These are phyloP conservation scores for Lachancea sp. DNA, from an alignment of 805 yeast species.

Conservation along the genomic window DNA sequence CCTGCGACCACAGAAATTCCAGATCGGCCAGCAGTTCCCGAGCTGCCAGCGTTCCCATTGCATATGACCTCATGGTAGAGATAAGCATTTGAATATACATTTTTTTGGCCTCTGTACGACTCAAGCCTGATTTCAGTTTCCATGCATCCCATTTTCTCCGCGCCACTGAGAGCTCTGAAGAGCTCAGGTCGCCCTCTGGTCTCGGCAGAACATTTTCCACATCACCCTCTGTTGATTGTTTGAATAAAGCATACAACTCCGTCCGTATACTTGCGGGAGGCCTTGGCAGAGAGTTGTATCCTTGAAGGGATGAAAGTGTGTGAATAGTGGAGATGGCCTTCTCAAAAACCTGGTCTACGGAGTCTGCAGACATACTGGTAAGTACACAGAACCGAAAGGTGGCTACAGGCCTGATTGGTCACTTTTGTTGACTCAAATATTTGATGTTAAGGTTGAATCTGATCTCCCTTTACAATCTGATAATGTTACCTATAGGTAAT, in stretches of 20 bases:
- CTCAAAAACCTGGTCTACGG: constrained; percentile 64
- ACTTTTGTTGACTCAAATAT: not conserved
- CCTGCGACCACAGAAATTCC: constrained; percentile 70
- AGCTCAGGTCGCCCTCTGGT: constrained; percentile 45
- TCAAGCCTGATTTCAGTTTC: constrained; percentile 65
- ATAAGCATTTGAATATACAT: constrained; percentile 61
- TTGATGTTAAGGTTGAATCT: too few relatives aligned
- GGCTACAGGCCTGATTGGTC: not conserved
- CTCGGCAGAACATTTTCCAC: constrained; percentile 61
- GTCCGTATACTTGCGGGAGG: constrained; percentile 71
- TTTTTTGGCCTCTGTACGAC: constrained; percentile 66
- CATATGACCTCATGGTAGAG: constrained; percentile 65
- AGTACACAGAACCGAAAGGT: not conserved
- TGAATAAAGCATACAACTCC: constrained; percentile 71
- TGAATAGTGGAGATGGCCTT: constrained; percentile 77
- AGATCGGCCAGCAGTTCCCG: constrained; percentile 59
- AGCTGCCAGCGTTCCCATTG: constrained; percentile 61
- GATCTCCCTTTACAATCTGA: not conserved
- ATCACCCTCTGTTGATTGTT: constrained; percentile 86
- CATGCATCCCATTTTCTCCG: constrained; percentile 81
- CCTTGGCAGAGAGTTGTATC: constrained; percentile 58
- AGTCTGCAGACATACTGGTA: constrained; percentile 10
- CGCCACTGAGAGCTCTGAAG: constrained; percentile 59
- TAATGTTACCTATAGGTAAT: not conserved
- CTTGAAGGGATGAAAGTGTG: constrained; percentile 59